Base-by-base conservation (phyloP, 78 protist species). In the Dictyostelium brefeldianum region DNA sequence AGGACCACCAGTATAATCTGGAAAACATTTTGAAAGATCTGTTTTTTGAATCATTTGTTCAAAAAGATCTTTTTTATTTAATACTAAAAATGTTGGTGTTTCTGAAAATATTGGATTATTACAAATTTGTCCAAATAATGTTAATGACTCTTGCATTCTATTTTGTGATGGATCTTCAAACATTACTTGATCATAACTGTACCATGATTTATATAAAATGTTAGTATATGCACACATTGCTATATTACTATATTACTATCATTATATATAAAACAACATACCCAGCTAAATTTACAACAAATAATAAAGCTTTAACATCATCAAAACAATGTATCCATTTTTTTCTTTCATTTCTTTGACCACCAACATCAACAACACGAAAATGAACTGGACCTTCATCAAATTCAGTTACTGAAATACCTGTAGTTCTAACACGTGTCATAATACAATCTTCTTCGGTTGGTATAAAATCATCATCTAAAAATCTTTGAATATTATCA, bases 281-380 rank as follows among this genome's bases (percentile, higher is more conserved):
- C 89, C 92, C 96, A 43, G 94, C 97, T 65, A 81, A 70, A 77
- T 77, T 75, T 43, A 78, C 93, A 57, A 83, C 95, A 57, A 79
- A 95, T 51, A 95, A 71, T 51, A 95, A 74, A 29, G 97, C 97
- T 29, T 80, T 90, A 9, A 95, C 97, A 65, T 83, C 95, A 46
- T 95, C 93, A 69, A 95, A 95, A 59, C 97, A 95, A 51, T 95
- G 92, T 5, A 95, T 78, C 97, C 97, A 95, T 73, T 95, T 95
- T 67, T 89, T 87, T 75, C 97, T 54, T 70, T 95, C 97, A 31
- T 85, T 83, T 69, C 97, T 73, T 56, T 95, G 97, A 43, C 97
- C 97, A 53, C 94, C 97, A 5, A 95, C 97, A 50, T 95, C 97
- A 22, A 95, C 92, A 11, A 95, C 96, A 53, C 94, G 81, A 46